Conservation (phyloP, 2,329 filamentous ascomycete genomes). For the Beauveria australis region DNA sequence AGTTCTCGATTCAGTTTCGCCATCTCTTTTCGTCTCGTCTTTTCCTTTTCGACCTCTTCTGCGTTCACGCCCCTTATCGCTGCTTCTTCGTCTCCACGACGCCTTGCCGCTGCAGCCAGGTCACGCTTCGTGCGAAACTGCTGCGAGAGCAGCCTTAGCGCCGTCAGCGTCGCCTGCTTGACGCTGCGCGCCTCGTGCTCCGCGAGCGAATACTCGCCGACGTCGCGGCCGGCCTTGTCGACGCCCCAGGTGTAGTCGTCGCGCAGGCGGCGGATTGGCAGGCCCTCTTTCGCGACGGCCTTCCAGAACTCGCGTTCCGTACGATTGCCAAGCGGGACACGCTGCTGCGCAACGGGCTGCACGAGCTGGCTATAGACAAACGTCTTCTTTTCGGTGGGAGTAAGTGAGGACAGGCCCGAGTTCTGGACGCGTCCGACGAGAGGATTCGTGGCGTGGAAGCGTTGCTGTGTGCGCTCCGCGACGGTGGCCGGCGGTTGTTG, state of each 20-base stretch:
- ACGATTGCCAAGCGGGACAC: slow-evolving; percentile 33
- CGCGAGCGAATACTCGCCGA: slow-evolving; percentile 38
- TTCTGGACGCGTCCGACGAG: slow-evolving; percentile 34
- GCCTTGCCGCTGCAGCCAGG: slow-evolving; percentile 14
- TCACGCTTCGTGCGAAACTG: slow-evolving; percentile 34
- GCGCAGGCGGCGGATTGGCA: slow-evolving; percentile 38
- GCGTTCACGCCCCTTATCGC: slow-evolving; percentile 20
- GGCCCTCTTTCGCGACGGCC: slow-evolving; percentile 41
- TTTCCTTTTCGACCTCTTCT: slow-evolving; percentile 39
- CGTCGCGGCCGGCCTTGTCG: slow-evolving; percentile 40
- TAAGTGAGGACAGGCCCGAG: slow-evolving; percentile 37
- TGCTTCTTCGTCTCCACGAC: slow-evolving; percentile 12
- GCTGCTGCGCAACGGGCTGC: slow-evolving; percentile 29
- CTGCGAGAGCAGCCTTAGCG: slow-evolving; percentile 35
- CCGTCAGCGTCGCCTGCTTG: slow-evolving; percentile 34
- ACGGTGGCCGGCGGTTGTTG: slow-evolving; percentile 28
- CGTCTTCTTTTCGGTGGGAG: slow-evolving; percentile 38
- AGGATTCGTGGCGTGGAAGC: slow-evolving; percentile 43
- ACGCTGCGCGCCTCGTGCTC: slow-evolving; percentile 36
- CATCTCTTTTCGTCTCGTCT: slow-evolving; percentile 40
- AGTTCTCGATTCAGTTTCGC: slow-evolving; percentile 41
- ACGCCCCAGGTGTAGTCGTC: slow-evolving; percentile 39
- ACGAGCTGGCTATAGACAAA: slow-evolving; percentile 41
- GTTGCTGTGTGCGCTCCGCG: slow-evolving; percentile 38
- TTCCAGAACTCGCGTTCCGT: slow-evolving; percentile 52